These are phyloP conservation scores for Penicillium sumatraense DNA, from an alignment of 2,329 filamentous ascomycete genomes.

Conservation along the genomic window DNA sequence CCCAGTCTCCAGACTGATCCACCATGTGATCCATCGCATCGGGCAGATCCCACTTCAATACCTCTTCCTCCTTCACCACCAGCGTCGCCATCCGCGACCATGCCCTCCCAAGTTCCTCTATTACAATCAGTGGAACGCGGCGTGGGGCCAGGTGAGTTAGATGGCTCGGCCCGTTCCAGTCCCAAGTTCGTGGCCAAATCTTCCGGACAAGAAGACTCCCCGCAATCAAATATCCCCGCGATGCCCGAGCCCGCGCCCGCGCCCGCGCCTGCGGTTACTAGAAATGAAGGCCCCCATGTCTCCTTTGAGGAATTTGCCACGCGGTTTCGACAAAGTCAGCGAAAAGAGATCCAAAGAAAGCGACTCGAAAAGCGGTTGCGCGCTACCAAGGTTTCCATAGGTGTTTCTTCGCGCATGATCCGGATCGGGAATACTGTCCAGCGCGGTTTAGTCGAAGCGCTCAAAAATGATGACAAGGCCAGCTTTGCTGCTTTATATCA, in stretches of 20 bases:
- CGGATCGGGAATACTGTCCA: constrained; percentile 48
- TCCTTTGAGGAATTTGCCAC: constrained; percentile 51
- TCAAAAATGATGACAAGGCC: constrained; percentile 51
- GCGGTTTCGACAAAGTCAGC: constrained; percentile 47
- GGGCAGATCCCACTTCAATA: constrained; percentile 30
- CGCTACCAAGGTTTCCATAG: constrained; percentile 48
- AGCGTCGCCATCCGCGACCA: constrained; percentile 21
- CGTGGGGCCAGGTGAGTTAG: constrained; percentile 41
- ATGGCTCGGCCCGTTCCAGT: constrained; percentile 35
- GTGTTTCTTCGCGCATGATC: constrained; percentile 47
- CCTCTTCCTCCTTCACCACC: constrained; percentile 28
- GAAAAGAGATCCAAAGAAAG: constrained; percentile 47
- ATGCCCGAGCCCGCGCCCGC: too few relatives aligned
- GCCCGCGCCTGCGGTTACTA: too few relatives aligned
- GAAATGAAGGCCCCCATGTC: constrained; percentile 31
- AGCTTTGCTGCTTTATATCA: constrained; percentile 51
- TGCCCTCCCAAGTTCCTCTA: constrained; percentile 24
- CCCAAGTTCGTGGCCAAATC: constrained; percentile 27
- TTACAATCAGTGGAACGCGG: constrained; percentile 19
- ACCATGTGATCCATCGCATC: constrained; percentile 40
- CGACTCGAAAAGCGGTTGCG: constrained; percentile 45
- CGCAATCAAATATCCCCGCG: constrained; percentile 10
- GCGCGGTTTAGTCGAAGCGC: constrained; percentile 50
- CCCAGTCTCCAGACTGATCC: constrained; percentile 35
- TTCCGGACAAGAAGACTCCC: constrained; percentile 20